Base-by-base conservation (phyloP, 306 rosid species). In the Prunus campanulata region DNA sequence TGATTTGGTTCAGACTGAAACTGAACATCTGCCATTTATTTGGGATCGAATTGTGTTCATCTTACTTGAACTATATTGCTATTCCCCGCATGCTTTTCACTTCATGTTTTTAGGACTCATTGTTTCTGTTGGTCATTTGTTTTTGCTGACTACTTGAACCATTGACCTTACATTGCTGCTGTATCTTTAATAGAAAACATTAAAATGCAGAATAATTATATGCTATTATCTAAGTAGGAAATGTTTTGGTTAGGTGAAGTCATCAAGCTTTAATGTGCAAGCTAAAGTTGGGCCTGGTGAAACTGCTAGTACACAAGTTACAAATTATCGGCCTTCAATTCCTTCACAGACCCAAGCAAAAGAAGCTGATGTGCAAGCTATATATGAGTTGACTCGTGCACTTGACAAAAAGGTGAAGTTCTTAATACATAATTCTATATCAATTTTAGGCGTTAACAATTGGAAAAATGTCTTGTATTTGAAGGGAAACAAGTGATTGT, bases 361-460 rank as follows among this genome's bases (percentile, higher is more conserved):
- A 87, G 93, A 92, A 81, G 93, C 96, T 68, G 96, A 91, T 75
- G 79, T 88, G 78, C 85, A 76, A 76, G 98, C 96, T 83, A 84
- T 90, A 76, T 85, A 87, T 61, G 97, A 89, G 77, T 82, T 95
- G 89, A 80, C 81, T 61, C 88, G 88, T 65, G 90, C 91, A 75
- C 97, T 95, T 71, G 91, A 92, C 87, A 95, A 92, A 82, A 95
- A 95, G 98, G 98, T 68, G 55, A 71, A 47, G 71, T 72, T 14
- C 79, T 69, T 60, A 47, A 29, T 48, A 61, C 50, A 49, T 68
- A 62, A 62, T 15, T 55, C 20, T 69, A 11, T n/a, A 55, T 71
- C 78, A 69, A 55, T 65, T 74, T 46, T 52, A 66, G 27, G 11
- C 24, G 66, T 74, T 63, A 66, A 7, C 27, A 22, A 46, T 64